Evolutionary conservation across 2,329 filamentous ascomycete genomes (phyloP).

Genomic region (Stemphylium vesicarium): DNA sequence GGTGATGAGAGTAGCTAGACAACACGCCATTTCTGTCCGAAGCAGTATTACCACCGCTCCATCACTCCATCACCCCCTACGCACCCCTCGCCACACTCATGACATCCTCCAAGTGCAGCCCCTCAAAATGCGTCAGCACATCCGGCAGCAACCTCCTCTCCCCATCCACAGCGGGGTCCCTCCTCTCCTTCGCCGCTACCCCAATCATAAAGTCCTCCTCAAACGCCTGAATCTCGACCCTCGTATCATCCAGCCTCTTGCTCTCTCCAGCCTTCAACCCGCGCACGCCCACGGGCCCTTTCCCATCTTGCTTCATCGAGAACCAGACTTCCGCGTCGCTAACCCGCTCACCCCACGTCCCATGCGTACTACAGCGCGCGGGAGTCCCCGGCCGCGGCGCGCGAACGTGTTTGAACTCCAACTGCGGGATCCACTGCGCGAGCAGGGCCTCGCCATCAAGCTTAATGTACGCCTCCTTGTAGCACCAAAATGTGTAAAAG

Average conservation of each 20-base stretch:
- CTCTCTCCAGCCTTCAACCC: conserved; percentile 12
- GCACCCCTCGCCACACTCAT: conserved; percentile 32
- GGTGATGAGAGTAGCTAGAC: no score
- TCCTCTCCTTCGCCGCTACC: conserved; percentile 54
- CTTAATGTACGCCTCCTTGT: conserved; percentile 83
- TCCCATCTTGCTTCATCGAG: conserved; percentile 44
- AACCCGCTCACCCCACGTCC: conserved; percentile 55
- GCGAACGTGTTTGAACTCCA: conserved; percentile 71
- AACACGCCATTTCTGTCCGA: no score
- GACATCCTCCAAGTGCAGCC: conserved; percentile 57
- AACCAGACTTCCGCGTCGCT: conserved; percentile 60
- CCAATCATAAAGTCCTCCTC: conserved; percentile 66
- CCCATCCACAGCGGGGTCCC: conserved; percentile 2
- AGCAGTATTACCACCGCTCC: no score
- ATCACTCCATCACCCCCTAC: not conserved
- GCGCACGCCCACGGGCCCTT: conserved; percentile 9
- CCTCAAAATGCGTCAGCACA: conserved; percentile 50
- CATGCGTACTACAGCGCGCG: conserved; percentile 52
- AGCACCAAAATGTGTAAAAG: conserved; percentile 80
- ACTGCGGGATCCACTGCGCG: conserved; percentile 72
- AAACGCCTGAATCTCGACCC: conserved; percentile 64
- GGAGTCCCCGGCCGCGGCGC: conserved; percentile 53
- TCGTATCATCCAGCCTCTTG: conserved; percentile 56
- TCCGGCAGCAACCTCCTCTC: conserved; percentile 42
- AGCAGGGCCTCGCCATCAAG: conserved; percentile 80